Evolutionary conservation across 2,329 filamentous ascomycete species (phyloP).

Genomic region (Phoma sp.): DNA sequence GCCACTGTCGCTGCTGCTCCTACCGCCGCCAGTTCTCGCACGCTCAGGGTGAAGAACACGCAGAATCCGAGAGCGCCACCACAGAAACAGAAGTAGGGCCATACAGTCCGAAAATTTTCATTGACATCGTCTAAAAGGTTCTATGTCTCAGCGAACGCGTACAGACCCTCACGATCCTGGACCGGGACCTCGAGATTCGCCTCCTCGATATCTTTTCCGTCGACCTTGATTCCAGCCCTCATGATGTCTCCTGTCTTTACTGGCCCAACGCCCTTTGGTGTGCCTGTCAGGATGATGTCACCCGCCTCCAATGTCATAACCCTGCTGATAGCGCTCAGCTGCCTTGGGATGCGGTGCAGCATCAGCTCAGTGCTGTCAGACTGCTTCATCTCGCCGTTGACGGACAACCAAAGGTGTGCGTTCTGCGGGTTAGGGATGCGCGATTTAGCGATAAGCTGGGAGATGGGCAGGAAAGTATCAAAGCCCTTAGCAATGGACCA

Average conservation of each 20-base stretch:
- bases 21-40: constrained; percentile 13
- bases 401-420: constrained; percentile 82
- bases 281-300: constrained; percentile 95
- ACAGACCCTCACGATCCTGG: constrained; percentile 78
- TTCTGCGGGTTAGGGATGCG: constrained; percentile 87
- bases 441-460: constrained; percentile 78
- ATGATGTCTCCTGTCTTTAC: constrained; percentile 88
- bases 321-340: constrained; percentile 88
- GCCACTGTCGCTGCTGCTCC: background rate
- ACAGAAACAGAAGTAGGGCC: constrained; percentile 1
- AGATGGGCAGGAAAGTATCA: constrained; percentile 94
- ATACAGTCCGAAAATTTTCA: background rate
- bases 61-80: background rate
- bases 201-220: constrained; percentile 83
- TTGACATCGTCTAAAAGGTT: background rate
- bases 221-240: constrained; percentile 79
- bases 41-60: background rate
- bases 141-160: constrained; percentile 69
- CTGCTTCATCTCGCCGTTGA: constrained; percentile 82
- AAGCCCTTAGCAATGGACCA: constrained; percentile 98
- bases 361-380: constrained; percentile 90
- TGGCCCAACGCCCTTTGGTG: constrained; percentile 91
- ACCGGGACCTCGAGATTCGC: constrained; percentile 84
- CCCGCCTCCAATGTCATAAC: constrained; percentile 94
- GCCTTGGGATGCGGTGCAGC: constrained; percentile 88